Conservation (phyloP, 345 rosid species). For the rapeseed (Brassica napus) region DNA sequence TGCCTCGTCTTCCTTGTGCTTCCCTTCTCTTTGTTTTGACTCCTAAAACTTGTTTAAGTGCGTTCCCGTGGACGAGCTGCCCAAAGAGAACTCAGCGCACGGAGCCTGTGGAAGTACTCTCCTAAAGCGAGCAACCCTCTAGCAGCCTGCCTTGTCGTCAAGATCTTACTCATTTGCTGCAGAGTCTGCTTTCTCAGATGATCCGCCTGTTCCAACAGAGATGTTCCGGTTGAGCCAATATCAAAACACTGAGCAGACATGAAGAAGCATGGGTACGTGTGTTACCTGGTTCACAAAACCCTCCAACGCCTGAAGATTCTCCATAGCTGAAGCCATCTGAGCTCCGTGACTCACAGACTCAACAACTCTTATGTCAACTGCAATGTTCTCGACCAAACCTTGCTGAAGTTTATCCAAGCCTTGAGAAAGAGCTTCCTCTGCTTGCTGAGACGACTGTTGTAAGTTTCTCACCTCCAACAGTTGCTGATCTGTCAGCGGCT, state of each 20-base stretch:
- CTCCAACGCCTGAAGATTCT: slow-evolving; percentile 73
- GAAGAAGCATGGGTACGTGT: background rate
- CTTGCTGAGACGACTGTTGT: slow-evolving; percentile 85
- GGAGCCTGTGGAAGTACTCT: slow-evolving; percentile 78
- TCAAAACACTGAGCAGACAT: background rate
- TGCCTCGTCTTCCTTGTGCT: slow-evolving; percentile 19
- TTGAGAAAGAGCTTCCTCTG: slow-evolving; percentile 86
- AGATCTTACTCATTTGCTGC: slow-evolving; percentile 68
- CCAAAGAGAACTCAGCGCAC: slow-evolving; percentile 94
- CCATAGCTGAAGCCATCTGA: slow-evolving; percentile 60
- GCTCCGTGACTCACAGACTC: slow-evolving; percentile 42
- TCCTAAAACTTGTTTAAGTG: slow-evolving; percentile 37
- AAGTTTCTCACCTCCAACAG: slow-evolving; percentile 54
- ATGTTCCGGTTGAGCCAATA: too few species aligned
- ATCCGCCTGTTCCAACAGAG: slow-evolving; percentile 65
- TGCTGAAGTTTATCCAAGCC: slow-evolving; percentile 78
- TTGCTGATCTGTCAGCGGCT: slow-evolving; percentile 81
- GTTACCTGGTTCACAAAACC: slow-evolving; percentile 81
- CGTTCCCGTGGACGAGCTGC: slow-evolving; percentile 74
- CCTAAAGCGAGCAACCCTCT: slow-evolving; percentile 77
- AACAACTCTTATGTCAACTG: slow-evolving; percentile 37
- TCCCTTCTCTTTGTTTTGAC: slow-evolving; percentile 9
- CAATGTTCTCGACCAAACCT: slow-evolving; percentile 57
- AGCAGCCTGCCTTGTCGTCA: slow-evolving; percentile 84
- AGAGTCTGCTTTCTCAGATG: slow-evolving; percentile 81